These are phyloP conservation scores for Fusarium nanum DNA, from an alignment of 2,329 filamentous ascomycete species.

Conservation along the genomic window DNA sequence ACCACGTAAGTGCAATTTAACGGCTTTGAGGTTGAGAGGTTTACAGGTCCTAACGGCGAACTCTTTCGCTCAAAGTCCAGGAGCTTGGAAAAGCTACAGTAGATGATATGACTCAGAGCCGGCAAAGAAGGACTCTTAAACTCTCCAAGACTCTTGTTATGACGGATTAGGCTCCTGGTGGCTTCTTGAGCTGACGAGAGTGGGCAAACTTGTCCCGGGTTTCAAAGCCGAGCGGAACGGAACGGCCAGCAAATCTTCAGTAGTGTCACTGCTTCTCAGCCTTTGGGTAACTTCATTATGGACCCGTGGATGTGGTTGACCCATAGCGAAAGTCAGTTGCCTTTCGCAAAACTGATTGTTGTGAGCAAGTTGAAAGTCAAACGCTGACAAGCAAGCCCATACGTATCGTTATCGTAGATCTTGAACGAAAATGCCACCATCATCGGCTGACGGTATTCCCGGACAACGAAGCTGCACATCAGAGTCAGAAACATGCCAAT, in stretches of 20 bases:
- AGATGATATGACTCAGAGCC: background rate
- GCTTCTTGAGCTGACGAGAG: background rate
- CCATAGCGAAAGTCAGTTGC: background rate
- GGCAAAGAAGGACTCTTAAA: background rate
- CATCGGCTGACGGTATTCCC: slow-evolving; percentile 4
- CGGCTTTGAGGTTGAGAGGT: slow-evolving; percentile 5
- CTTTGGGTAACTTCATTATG: slow-evolving; percentile 2
- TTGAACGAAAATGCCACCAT: slow-evolving; percentile 6
- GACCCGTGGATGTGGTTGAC: slow-evolving; percentile 1
- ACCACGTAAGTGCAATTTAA: background rate
- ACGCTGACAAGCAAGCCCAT: background rate
- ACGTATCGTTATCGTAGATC: background rate
- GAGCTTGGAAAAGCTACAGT: background rate
- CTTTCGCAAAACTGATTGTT: slow-evolving; percentile 18
- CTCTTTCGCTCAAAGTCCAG: background rate
- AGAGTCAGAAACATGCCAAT: slow-evolving; percentile 26
- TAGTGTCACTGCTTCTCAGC: slow-evolving; percentile 8
- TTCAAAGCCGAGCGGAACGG: slow-evolving; percentile 10
- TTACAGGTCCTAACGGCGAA: background rate
- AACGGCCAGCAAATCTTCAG: slow-evolving; percentile 1
- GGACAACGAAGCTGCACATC: slow-evolving; percentile 6
- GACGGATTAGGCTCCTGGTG: background rate
- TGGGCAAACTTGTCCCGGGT: background rate
- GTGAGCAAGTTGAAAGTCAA: slow-evolving; percentile 2
- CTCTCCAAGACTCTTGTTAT: background rate